Percentiles rank a stretch among this genome's conserved stretches.
These are phyloP conservation scores for Coemansia sp. DNA, from an alignment of 192 early-diverging fungal species.

Conservation along the genomic window DNA sequence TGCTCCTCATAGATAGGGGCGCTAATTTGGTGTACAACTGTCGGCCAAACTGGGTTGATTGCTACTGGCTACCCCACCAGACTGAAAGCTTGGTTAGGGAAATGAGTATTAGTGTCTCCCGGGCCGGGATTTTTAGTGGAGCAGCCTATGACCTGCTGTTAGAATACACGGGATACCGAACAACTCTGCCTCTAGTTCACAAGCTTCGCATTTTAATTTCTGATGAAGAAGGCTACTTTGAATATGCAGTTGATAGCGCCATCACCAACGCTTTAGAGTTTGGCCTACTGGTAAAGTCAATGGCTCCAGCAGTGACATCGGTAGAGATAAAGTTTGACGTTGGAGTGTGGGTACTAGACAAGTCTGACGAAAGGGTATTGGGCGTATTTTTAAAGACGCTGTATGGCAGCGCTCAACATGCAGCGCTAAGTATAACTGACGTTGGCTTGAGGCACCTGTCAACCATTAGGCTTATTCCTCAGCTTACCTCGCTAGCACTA, in stretches of 20 bases:
- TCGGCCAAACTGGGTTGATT: neutral
- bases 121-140: neutral
- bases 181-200: neutral
- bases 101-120: neutral
- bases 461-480: neutral
- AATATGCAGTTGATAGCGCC: neutral
- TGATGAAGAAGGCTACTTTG: neutral
- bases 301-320: neutral
- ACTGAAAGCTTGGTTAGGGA: neutral
- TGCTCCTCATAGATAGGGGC: neutral
- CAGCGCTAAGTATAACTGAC: neutral
- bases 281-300: neutral
- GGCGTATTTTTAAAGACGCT: neutral
- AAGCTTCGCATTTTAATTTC: neutral
- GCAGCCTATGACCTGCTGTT: neutral
- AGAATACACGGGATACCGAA: too few relatives aligned
- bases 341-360: too few relatives aligned
- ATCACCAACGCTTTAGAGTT: neutral
- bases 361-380: neutral
- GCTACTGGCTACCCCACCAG: neutral
- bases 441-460: neutral
- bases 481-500: neutral
- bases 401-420: neutral
- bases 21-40: neutral
- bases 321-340: neutral